A percentile compares a stretch with the other conserved stretches of the same genome.
Conservation (phyloP, 1,139 yeast genomes). For the Groenewaldozyma sp. region DNA sequence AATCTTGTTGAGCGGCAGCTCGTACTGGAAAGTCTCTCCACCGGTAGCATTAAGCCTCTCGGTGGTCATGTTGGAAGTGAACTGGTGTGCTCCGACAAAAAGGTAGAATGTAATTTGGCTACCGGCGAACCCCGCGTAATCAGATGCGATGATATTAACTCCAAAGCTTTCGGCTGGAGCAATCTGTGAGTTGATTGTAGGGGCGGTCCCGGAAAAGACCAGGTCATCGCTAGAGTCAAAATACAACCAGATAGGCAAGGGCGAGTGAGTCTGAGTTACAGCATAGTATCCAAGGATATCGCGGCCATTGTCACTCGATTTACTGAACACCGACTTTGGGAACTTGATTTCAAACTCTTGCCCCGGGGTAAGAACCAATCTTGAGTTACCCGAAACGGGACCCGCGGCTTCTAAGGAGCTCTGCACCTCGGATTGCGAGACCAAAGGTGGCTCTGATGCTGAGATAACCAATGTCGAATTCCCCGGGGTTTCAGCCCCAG, state of each 20-base stretch:
- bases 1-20: slow-evolving; percentile 53
- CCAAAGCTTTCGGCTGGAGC: slow-evolving; percentile 78
- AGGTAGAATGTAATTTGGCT: slow-evolving; percentile 61
- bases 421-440: slow-evolving; percentile 13
- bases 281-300: slow-evolving; percentile 66
- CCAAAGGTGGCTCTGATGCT: slow-evolving; percentile 20
- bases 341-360: slow-evolving; percentile 55
- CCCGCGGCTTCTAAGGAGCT: slow-evolving; percentile 22
- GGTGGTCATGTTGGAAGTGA: slow-evolving; percentile 49
- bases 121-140: slow-evolving; percentile 66
- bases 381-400: slow-evolving; percentile 49
- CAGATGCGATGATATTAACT: slow-evolving; percentile 73
- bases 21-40: slow-evolving; percentile 43
- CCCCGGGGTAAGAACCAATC: slow-evolving; percentile 67
- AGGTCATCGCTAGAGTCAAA: slow-evolving; percentile 43
- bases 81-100: slow-evolving; percentile 78
- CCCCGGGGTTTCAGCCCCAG: slow-evolving; percentile 34
- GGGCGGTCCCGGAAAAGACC: slow-evolving; percentile 83
- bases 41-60: slow-evolving; percentile 53
- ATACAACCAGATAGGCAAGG: slow-evolving; percentile 82
- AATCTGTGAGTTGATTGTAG: slow-evolving; percentile 68
- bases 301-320: slow-evolving; percentile 15
- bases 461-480: slow-evolving; percentile 55
- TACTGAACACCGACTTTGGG: slow-evolving; percentile 46
- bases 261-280: slow-evolving; percentile 69